Percentiles rank a stretch among this genome's conserved stretches.
phyloP scores from a whole-genome alignment of 2,329 filamentous ascomycete species.

The Fusarium azukiicola region DNA sequence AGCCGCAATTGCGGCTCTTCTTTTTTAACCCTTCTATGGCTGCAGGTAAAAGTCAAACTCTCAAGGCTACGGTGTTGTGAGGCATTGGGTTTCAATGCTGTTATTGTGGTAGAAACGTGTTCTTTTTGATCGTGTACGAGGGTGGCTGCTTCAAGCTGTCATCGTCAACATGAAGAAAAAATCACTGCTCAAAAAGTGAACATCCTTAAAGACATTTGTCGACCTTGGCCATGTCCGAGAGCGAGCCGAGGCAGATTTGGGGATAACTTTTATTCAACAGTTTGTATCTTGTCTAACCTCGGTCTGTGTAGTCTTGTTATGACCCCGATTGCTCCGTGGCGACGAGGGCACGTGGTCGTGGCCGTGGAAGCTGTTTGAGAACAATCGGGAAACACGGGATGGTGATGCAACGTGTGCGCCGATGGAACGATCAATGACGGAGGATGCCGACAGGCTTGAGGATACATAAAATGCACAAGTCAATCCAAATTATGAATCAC shows the following conservation, averaged over 20 bases:
- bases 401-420: neutral
- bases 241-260: neutral
- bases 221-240: neutral
- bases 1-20: too few relatives aligned
- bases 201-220: neutral
- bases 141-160: too few relatives aligned
- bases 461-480: neutral
- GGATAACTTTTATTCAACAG: neutral
- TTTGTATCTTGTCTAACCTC: neutral
- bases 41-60: too few relatives aligned
- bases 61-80: too few relatives aligned
- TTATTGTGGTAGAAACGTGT: too few relatives aligned
- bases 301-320: neutral
- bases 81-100: too few relatives aligned
- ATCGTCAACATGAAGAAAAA: too few relatives aligned
- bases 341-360: neutral
- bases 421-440: slow-evolving; percentile 3
- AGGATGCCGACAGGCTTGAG: neutral
- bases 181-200: neutral
- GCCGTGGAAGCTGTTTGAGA: neutral
- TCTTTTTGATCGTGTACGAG: too few relatives aligned
- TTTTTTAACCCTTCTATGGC: too few relatives aligned
- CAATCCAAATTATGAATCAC: neutral
- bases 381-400: neutral
- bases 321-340: neutral